Conservation (phyloP, 108 stramenopile species). For the Pseudonitzschia multiseries region DNA sequence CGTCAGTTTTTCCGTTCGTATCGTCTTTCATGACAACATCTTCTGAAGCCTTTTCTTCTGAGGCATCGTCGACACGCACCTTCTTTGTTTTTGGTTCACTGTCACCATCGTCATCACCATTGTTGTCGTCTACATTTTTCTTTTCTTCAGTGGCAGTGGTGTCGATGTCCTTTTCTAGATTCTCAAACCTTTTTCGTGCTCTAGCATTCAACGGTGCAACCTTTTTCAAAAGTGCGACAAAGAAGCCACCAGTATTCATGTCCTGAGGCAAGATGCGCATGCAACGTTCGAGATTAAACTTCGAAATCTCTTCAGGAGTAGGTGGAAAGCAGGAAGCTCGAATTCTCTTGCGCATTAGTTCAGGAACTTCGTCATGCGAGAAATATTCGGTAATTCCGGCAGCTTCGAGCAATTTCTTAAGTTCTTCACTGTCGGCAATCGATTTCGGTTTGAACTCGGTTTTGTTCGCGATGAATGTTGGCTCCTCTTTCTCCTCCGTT, state of each 20-base stretch:
- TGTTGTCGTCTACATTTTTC: slow-evolving; percentile 19
- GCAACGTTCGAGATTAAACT: slow-evolving; percentile 83
- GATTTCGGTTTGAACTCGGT: slow-evolving; percentile 48
- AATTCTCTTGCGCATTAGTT: slow-evolving; percentile 53
- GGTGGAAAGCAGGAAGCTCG: slow-evolving; percentile 79
- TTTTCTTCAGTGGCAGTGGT: not conserved
- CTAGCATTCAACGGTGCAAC: slow-evolving; percentile 61
- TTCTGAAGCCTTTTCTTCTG: not conserved
- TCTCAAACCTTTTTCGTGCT: slow-evolving; percentile 23
- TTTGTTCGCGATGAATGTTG: slow-evolving; percentile 2
- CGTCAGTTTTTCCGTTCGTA: not conserved
- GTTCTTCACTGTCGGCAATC: slow-evolving; percentile 50
- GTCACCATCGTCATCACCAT: slow-evolving; percentile 22
- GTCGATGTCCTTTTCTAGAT: slow-evolving; percentile 8
- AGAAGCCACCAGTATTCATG: slow-evolving; percentile 98
- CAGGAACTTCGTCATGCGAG: slow-evolving; percentile 69
- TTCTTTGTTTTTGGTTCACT: slow-evolving; percentile 17
- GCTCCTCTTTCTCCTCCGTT: slow-evolving; percentile 4
- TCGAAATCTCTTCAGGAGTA: slow-evolving; percentile 74
- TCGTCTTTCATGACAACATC: not conserved
- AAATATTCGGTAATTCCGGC: slow-evolving; percentile 64
- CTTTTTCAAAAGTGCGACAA: slow-evolving; percentile 91
- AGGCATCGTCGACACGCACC: slow-evolving; percentile 10
- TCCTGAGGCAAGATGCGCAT: slow-evolving; percentile 96
- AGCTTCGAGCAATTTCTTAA: slow-evolving; percentile 50